Base-by-base conservation (phyloP, 2,329 filamentous ascomycete genomes). In the Metarhizium brunneum region DNA sequence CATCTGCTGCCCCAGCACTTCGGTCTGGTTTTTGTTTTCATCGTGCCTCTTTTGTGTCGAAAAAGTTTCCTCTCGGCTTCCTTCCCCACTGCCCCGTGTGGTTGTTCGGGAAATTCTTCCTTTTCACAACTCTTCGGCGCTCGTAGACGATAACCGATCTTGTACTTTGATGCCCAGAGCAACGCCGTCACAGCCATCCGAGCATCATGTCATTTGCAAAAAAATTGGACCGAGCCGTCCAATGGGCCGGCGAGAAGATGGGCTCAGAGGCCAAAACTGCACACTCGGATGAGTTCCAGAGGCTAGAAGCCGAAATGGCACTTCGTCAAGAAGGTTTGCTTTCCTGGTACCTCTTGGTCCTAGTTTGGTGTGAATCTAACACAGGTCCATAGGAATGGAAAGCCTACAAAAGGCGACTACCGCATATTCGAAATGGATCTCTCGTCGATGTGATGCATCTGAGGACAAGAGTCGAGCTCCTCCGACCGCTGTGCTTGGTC, bases 211-310 rank as follows among this genome's bases (percentile, higher is more conserved):
- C 78, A 64, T 76, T 83, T 65, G 79, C 76, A 73, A 96, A 95
- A 79, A 96, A 95, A 71, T 84, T 97, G 69, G 92, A 92, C 74
- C 87, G 92, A 68, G 86, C 95, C 78, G 95, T 92, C 77, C 92
- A 97, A 86, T 97, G 92, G 92, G 90, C 92, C 42, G 90, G 90
- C 63, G 92, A 97, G 76, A 90, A 92, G 74, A 96, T 97, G 89
- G 92, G 92, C 64, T 84, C 83, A 61, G 92, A 96, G 73, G 82
- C 86, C 73, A 94, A 91, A 75, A 96, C 92, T 10, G 84, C 80
- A 69, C 84, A 90, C 60, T 88, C 90, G 0, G 91, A 97, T 53
- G 88, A 96, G 66, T 97, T 97, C 81, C 95, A 89, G 74, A 82
- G 83, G 58, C 76, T 97, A 64, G 92, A 97, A 74, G 78, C 83